Evolutionary conservation across 169 alveolate genomes (phyloP).

Genomic region (Cryptosporidium meleagridis): DNA sequence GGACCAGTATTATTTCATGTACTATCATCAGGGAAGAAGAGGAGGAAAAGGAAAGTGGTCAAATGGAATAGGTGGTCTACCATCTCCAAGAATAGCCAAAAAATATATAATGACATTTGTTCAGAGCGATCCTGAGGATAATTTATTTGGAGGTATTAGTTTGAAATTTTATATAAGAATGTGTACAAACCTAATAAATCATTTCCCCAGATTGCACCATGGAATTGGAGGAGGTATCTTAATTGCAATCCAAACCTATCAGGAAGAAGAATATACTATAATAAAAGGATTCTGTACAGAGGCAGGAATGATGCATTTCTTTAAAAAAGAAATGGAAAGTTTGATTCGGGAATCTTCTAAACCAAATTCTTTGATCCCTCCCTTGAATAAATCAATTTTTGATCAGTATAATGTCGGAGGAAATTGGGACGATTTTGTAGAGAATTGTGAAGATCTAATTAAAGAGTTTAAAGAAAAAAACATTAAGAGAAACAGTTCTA

Average conservation of each 20-base stretch:
- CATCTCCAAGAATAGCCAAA: slow-evolving; percentile 65
- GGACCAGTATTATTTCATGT: slow-evolving; percentile 60
- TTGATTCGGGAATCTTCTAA: slow-evolving; percentile 51
- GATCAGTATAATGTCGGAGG: slow-evolving; percentile 59
- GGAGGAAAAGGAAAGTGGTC: slow-evolving; percentile 75
- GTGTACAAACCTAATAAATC: slow-evolving; percentile 40
- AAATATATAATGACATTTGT: slow-evolving; percentile 15
- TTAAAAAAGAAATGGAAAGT: slow-evolving; percentile 60
- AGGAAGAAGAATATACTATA: slow-evolving; percentile 50
- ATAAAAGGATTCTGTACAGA: slow-evolving; percentile 68
- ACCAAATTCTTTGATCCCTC: slow-evolving; percentile 56
- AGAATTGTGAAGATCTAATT: slow-evolving; percentile 52
- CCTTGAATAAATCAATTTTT: slow-evolving; percentile 26
- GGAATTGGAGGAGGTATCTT: slow-evolving; percentile 69
- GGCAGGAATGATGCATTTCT: slow-evolving; percentile 40
- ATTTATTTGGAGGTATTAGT: slow-evolving; percentile 17
- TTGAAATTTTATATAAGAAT: slow-evolving; percentile 25
- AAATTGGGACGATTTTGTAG: slow-evolving; percentile 65
- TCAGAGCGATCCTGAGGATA: slow-evolving; percentile 35
- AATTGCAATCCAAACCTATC: slow-evolving; percentile 52
- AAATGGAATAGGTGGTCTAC: slow-evolving; percentile 67
- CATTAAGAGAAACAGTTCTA: neutral
- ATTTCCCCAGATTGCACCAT: slow-evolving; percentile 48
- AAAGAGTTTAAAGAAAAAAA: neutral
- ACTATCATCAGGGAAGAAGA: slow-evolving; percentile 54